These are phyloP conservation scores for Gynandropsis gynandra DNA, from an alignment of 345 rosid genomes.

Conservation along the genomic window DNA sequence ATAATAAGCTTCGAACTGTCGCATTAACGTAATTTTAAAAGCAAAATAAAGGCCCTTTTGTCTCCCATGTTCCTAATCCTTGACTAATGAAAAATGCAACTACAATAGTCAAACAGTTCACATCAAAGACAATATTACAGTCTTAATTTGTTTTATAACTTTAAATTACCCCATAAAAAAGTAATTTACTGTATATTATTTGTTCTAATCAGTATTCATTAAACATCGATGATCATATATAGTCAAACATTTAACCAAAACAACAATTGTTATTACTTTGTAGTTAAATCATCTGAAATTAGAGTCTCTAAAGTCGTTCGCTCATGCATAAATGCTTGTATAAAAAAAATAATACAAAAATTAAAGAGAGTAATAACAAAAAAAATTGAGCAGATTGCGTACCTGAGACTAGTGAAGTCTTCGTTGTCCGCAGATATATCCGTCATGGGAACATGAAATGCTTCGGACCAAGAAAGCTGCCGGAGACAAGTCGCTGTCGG, in stretches of 20 bases:
- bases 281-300: too few species aligned
- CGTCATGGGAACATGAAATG: slow-evolving; percentile 79
- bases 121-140: neutral
- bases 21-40: slow-evolving; percentile 2
- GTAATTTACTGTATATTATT: too few species aligned
- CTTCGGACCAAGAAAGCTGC: slow-evolving; percentile 92
- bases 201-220: too few species aligned
- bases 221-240: too few species aligned
- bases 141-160: too few species aligned
- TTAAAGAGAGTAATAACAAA: neutral
- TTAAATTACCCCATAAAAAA: too few species aligned
- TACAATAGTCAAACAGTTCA: neutral
- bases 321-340: too few species aligned
- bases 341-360: neutral
- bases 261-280: too few species aligned
- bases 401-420: slow-evolving; percentile 42
- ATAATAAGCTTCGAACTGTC: slow-evolving; percentile 20
- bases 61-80: slow-evolving; percentile 25
- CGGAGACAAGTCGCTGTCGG: slow-evolving; percentile 66
- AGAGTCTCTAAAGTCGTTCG: too few species aligned
- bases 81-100: slow-evolving; percentile 11
- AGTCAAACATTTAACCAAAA: too few species aligned
- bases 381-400: slow-evolving; percentile 6
- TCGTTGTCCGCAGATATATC: slow-evolving; percentile 37
- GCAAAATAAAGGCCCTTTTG: neutral